Percentiles rank a stretch among this genome's conserved stretches.
phyloP scores from a whole-genome alignment of 495 filamentous ascomycete species.

The Aspergillus kassunensis region DNA sequence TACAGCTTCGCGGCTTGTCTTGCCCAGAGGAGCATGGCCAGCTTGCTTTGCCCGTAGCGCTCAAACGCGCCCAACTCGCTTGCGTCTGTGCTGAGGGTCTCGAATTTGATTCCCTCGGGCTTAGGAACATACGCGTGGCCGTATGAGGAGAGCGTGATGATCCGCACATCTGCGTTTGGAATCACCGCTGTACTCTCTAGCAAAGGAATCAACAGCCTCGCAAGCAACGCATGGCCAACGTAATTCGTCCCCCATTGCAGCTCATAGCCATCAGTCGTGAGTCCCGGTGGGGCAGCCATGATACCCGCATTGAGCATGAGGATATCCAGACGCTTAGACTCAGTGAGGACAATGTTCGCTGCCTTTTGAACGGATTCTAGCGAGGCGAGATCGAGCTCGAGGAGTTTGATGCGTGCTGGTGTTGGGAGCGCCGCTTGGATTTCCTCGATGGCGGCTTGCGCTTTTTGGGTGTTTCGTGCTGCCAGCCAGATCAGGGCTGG shows the following conservation, averaged over 20 bases:
- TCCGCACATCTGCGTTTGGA: neutral
- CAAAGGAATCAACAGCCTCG: neutral
- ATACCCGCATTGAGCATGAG: conserved; percentile 5
- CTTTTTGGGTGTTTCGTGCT: conserved; percentile 13
- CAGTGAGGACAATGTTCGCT: neutral
- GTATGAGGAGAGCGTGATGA: neutral
- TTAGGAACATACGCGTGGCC: neutral
- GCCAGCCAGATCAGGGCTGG: conserved; percentile 27
- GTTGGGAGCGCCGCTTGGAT: conserved; percentile 6
- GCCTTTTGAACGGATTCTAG: neutral
- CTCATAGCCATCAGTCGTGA: neutral
- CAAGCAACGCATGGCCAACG: neutral
- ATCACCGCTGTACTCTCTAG: neutral
- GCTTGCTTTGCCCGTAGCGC: too few relatives aligned
- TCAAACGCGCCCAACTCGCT: too few relatives aligned
- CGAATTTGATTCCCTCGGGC: neutral
- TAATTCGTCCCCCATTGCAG: conserved; percentile 1
- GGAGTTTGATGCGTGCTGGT: neutral
- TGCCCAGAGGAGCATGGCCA: too few relatives aligned
- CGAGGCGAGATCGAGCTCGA: conserved; percentile 1
- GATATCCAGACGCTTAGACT: neutral
- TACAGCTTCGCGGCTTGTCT: too few relatives aligned
- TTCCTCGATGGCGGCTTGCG: conserved; percentile 10
- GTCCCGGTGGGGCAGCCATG: neutral
- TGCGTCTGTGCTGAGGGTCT: too few relatives aligned